Percentiles rank a stretch among this genome's conserved stretches.
These are phyloP conservation scores for Graphiopsis chlorocephala DNA, from an alignment of 2,329 filamentous ascomycete genomes.

Conservation along the genomic window DNA sequence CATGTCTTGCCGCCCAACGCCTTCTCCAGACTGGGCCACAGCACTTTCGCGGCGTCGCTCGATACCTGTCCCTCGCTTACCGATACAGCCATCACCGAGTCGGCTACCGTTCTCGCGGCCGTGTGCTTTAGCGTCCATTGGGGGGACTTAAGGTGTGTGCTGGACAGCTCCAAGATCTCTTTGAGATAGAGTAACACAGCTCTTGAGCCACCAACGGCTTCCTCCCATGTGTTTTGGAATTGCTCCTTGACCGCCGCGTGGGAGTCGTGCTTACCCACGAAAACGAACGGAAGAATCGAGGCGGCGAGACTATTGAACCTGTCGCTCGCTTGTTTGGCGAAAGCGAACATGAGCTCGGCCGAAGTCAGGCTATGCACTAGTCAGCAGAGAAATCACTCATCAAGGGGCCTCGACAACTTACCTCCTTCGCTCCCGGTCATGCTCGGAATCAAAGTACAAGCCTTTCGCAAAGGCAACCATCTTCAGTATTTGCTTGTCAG, in stretches of 20 bases:
- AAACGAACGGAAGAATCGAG: constrained; percentile 79
- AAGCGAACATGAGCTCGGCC: constrained; percentile 76
- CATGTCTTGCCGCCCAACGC: constrained; percentile 87
- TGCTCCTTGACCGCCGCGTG: constrained; percentile 74
- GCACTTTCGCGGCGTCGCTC: constrained; percentile 27
- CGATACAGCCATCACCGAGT: constrained; percentile 63
- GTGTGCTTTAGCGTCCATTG: constrained; percentile 92
- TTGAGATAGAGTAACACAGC: constrained; percentile 78
- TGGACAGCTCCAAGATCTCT: constrained; percentile 72
- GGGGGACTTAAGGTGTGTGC: constrained; percentile 68
- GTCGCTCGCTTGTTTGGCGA: constrained; percentile 85
- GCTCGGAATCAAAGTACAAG: constrained; percentile 79
- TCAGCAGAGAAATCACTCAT: background rate
- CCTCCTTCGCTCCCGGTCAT: constrained; percentile 52
- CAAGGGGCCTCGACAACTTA: background rate
- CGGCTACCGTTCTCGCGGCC: constrained; percentile 75
- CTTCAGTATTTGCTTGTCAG: constrained; percentile 56
- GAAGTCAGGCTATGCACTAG: constrained; percentile 62
- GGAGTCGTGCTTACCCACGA: constrained; percentile 80
- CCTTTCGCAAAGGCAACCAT: constrained; percentile 58
- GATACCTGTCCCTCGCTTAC: constrained; percentile 56
- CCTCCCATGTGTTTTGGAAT: constrained; percentile 84
- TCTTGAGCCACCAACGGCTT: constrained; percentile 82
- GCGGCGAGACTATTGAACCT: constrained; percentile 76
- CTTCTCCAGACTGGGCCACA: constrained; percentile 85